Evolutionary conservation across 2,329 filamentous ascomycete species (phyloP).

Genomic region (Ophiostoma piceae): DNA sequence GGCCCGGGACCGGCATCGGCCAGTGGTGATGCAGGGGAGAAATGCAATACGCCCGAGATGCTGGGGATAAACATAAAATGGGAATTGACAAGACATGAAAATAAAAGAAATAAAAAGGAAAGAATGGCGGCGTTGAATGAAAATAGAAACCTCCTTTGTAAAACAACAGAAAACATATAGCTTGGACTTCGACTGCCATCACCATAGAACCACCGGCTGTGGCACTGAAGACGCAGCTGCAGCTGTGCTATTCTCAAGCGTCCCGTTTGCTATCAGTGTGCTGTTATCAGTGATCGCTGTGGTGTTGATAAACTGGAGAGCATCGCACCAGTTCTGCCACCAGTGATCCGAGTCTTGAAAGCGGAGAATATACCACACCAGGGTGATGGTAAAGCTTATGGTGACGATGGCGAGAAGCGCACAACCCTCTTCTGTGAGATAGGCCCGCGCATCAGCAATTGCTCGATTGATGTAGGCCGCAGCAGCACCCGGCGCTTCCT

Average conservation of each 20-base stretch:
- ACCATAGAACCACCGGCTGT: not conserved
- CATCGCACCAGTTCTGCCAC: constrained; percentile 20
- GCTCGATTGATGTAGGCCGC: not conserved
- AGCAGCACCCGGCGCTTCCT: not conserved
- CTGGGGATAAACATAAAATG: not conserved
- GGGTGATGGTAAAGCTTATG: not conserved
- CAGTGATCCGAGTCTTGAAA: constrained; percentile 19
- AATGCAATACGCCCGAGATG: not conserved
- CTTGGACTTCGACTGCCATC: not conserved
- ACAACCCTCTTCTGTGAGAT: not conserved
- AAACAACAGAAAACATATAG: not conserved
- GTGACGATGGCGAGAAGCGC: not conserved
- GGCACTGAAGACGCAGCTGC: not conserved
- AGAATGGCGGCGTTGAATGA: not conserved
- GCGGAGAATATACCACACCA: constrained; percentile 19
- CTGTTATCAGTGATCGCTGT: not conserved
- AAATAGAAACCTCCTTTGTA: not conserved
- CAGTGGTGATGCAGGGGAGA: not conserved
- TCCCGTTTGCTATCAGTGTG: not conserved
- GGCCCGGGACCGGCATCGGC: constrained; percentile 6
- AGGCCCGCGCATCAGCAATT: not conserved
- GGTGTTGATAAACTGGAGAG: constrained; percentile 9
- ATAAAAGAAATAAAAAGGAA: not conserved
- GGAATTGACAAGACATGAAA: not conserved
- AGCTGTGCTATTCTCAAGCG: not conserved